These are phyloP conservation scores for Sistotremastrum suecicum DNA, from an alignment of 768 basidiomycete genomes.

Conservation along the genomic window DNA sequence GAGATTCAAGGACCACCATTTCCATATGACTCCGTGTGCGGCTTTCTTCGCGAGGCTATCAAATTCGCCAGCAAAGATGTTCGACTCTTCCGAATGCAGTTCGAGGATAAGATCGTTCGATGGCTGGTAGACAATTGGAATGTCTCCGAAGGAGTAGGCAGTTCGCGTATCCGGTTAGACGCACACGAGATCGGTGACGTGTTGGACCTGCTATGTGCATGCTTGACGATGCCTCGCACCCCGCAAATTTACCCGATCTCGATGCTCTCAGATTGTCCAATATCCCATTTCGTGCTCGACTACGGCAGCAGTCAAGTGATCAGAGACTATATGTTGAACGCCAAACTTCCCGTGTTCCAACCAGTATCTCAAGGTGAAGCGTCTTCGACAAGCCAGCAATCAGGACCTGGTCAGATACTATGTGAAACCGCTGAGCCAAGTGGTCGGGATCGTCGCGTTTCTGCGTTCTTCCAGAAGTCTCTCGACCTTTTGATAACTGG, in stretches of 20 bases:
- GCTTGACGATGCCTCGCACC: constrained; percentile 28
- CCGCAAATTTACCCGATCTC: constrained; percentile 27
- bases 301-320: constrained; percentile 44
- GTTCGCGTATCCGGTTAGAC: constrained; percentile 29
- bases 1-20: constrained; percentile 81
- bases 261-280: constrained; percentile 51
- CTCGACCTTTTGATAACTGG: constrained; percentile 36
- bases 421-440: constrained; percentile 20
- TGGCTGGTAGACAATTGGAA: constrained; percentile 74
- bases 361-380: constrained; percentile 3
- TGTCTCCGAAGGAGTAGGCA: constrained; percentile 23
- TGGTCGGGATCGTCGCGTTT: constrained; percentile 47
- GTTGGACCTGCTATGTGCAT: constrained; percentile 45
- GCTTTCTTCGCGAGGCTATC: constrained; percentile 58
- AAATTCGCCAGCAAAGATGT: constrained; percentile 67
- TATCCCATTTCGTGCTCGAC: constrained; percentile 46
- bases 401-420: constrained; percentile 18
- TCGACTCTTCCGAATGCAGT: constrained; percentile 64
- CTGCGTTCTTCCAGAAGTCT: constrained; percentile 45
- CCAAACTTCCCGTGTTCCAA: constrained; percentile 37
- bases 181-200: constrained; percentile 46
- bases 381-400: constrained; percentile 6
- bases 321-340: constrained; percentile 55
- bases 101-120: constrained; percentile 74
- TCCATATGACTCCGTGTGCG: constrained; percentile 84